Evolutionary conservation across 169 alveolate species (phyloP), one percentile per base, ranked within the genome.

Genomic region (Plasmodium malariae): DNA sequence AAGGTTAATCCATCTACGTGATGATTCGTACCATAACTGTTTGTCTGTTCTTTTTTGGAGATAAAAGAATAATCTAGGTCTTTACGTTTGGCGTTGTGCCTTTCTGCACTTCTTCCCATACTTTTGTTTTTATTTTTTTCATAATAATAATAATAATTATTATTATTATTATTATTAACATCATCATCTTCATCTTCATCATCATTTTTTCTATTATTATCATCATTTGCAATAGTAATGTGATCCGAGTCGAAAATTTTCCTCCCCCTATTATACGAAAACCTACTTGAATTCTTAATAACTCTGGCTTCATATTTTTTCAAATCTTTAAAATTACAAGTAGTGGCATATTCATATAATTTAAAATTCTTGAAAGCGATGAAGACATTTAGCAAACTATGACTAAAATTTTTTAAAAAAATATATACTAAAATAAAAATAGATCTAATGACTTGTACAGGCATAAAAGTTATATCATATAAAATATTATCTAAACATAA

Each of bases 391-490:
- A 83, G 36, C 49, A 83, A 49, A 67, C 54, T 45, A 37, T n/a
- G 70, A 49, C 85, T 71, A 11, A 45, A 9, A 45, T 83, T 83
- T 55, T 43, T 67, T n/a, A 83, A 70, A 51, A 83, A 83, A 2
- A 45, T 49, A 57, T 68, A 67, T 3, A 67, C 12, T 40, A 83
- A 65, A 83, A 83, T 67, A 19, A n/a, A 83, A 5, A 83, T 26
- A 3, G 91, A 83, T 40, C 91, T 21, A 3, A 67, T 54, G 4
- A 65, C 83, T 91, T 94, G 96, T 24, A 94, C 54, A 24, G 96
- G 96, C 94, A 92, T 89, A 43, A 94, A 74, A 1, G 96, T 94
- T 51, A 94, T 37, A 48, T 94, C 96, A 62, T 92, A 94, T 9
- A 94, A 49, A 65, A 91, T 59, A 36, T 94, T 76, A 63, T 94